Evolutionary conservation across 176 grass and related monocot species (phyloP).

Genomic region (Dactylis glomerata): DNA sequence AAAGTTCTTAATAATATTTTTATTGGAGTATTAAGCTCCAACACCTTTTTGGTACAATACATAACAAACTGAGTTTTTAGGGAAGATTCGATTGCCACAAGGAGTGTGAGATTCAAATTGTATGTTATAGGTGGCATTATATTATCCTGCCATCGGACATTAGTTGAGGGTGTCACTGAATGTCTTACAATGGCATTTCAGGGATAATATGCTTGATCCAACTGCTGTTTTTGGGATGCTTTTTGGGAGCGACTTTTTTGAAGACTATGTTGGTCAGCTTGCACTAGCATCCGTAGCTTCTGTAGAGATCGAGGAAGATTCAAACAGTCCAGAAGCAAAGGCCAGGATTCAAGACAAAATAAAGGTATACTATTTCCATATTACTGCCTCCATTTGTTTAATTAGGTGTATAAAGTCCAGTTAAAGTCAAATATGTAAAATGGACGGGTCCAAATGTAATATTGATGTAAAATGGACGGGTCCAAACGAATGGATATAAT

Average conservation of each 20-base stretch:
- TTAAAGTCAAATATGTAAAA: not conserved
- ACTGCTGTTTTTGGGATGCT: slow-evolving; percentile 94
- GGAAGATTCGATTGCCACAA: not conserved
- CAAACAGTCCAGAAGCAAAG: slow-evolving; percentile 56
- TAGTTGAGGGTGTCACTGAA: not conserved
- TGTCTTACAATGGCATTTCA: slow-evolving; percentile 18
- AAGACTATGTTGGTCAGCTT: slow-evolving; percentile 93
- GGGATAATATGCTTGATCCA: slow-evolving; percentile 88
- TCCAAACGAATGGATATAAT: not conserved
- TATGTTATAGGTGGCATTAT: not conserved
- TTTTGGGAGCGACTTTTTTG: slow-evolving; percentile 96
- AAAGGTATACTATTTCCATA: slow-evolving; percentile 46
- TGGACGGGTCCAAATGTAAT: too few relatives aligned
- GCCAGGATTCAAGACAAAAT: slow-evolving; percentile 82
- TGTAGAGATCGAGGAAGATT: slow-evolving; percentile 57
- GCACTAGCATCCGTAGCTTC: slow-evolving; percentile 88
- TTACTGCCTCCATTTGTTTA: not conserved
- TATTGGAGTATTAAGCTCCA: not conserved
- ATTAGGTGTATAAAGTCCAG: not conserved
- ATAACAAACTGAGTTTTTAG: not conserved
- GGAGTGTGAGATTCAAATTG: not conserved
- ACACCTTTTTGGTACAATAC: not conserved
- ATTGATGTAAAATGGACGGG: not conserved
- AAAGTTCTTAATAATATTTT: slow-evolving; percentile 1
- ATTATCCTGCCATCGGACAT: not conserved